Evolutionary conservation across 768 basidiomycete genomes (phyloP).

Genomic region (Tulasnella sp.): DNA sequence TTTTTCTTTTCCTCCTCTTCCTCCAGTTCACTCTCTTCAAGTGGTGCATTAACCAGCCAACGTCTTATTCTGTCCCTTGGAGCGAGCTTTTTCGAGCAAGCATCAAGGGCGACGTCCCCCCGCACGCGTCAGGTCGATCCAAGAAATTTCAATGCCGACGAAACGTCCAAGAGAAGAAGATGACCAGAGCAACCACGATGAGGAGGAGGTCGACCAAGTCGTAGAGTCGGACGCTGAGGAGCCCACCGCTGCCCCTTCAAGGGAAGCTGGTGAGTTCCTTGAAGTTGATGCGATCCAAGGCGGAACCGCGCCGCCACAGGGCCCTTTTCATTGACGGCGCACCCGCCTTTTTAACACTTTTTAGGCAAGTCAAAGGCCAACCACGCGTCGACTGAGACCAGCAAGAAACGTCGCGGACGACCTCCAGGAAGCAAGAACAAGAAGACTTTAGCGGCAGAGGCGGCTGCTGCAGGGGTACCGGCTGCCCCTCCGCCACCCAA

Average conservation of each 20-base stretch:
- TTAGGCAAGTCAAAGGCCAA: conserved; percentile 12
- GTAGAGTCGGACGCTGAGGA: conserved; percentile 15
- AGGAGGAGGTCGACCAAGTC: conserved; percentile 31
- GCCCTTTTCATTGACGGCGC: conserved; percentile 41
- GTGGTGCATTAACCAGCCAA: conserved; percentile 17
- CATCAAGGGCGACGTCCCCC: conserved; percentile 19
- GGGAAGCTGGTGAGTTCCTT: background rate
- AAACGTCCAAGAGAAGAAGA: conserved; percentile 32
- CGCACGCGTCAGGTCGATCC: conserved; percentile 4
- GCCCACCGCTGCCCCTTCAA: conserved; percentile 2
- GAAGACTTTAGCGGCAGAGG: conserved; percentile 47
- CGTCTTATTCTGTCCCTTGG: conserved; percentile 16
- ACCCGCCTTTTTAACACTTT: conserved; percentile 10
- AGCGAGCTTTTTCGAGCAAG: background rate
- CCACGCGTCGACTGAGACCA: conserved; percentile 44
- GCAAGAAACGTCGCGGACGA: conserved; percentile 83
- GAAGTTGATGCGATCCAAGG: conserved; percentile 37
- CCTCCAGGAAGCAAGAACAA: conserved; percentile 88
- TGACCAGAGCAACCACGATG: conserved; percentile 16
- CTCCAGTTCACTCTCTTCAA: conserved; percentile 15
- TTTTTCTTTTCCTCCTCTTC: background rate
- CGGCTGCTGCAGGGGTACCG: conserved; percentile 41
- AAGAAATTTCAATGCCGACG: conserved; percentile 32
- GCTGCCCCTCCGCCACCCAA: conserved; percentile 44
- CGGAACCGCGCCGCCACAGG: conserved; percentile 43